These are phyloP conservation scores for Hygrophorus russula DNA, from an alignment of 768 basidiomycete species.

Conservation along the genomic window DNA sequence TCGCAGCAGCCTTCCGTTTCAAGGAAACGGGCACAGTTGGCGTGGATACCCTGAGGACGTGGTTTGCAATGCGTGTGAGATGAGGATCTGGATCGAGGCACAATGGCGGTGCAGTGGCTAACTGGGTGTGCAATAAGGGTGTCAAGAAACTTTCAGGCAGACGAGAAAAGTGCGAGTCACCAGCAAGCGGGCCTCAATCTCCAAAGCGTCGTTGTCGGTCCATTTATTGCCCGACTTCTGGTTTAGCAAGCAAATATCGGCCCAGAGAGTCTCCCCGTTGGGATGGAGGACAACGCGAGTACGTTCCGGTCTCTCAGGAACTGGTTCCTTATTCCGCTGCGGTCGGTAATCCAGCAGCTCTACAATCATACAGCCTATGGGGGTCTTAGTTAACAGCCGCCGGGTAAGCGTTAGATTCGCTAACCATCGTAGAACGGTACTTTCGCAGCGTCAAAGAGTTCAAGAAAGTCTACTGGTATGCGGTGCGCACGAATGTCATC, in stretches of 20 bases:
- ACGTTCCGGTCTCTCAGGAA: slow-evolving; percentile 44
- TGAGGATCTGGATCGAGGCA: slow-evolving; percentile 76
- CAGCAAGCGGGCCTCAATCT: slow-evolving; percentile 62
- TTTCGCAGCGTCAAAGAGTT: slow-evolving; percentile 61
- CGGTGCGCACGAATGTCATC: slow-evolving; percentile 77
- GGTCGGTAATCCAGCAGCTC: slow-evolving; percentile 73
- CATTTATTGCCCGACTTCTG: slow-evolving; percentile 45
- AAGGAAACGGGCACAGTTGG: slow-evolving; percentile 63
- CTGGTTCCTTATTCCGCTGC: slow-evolving; percentile 42
- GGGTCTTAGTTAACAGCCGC: background rate
- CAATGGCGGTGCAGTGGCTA: slow-evolving; percentile 63
- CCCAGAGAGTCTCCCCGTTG: slow-evolving; percentile 66
- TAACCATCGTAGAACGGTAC: slow-evolving; percentile 80
- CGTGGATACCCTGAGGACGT: slow-evolving; percentile 58
- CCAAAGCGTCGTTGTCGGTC: slow-evolving; percentile 63
- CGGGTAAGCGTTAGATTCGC: slow-evolving; percentile 11
- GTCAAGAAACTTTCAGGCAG: background rate
- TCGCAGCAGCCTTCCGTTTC: slow-evolving; percentile 62
- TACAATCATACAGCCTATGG: slow-evolving; percentile 72
- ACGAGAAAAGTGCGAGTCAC: slow-evolving; percentile 28
- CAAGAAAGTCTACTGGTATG: slow-evolving; percentile 80
- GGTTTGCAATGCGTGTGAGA: slow-evolving; percentile 66
- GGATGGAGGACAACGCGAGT: slow-evolving; percentile 72
- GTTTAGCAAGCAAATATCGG: slow-evolving; percentile 65
- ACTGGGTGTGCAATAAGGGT: slow-evolving; percentile 24